Percentiles rank a stretch among this genome's conserved stretches.
Conservation (phyloP, 495 filamentous ascomycete genomes). For the Chaetomium fimeti region DNA sequence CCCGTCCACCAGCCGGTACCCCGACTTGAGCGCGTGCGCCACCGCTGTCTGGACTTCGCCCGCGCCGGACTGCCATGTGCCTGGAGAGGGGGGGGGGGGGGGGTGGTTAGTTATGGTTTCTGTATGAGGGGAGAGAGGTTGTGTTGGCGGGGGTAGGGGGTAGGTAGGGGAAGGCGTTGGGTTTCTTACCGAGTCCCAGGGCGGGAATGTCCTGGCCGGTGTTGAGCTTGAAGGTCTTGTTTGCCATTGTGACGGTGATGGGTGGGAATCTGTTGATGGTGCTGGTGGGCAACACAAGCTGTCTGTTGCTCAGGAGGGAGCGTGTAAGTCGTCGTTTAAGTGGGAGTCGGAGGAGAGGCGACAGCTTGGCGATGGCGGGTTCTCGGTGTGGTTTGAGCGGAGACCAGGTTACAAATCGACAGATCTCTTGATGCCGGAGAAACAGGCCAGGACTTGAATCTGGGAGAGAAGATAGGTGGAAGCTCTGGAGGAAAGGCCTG, state of each 20-base stretch:
- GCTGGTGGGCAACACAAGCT: neutral
- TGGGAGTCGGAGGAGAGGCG: neutral
- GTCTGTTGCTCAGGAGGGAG: neutral
- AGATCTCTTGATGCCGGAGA: neutral
- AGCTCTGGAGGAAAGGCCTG: neutral
- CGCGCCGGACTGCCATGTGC: constrained; percentile 72
- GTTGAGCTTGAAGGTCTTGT: constrained; percentile 66
- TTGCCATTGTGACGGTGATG: constrained; percentile 41
- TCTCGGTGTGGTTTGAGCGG: neutral
- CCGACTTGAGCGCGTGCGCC: constrained; percentile 55
- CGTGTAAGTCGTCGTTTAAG: constrained; percentile 6
- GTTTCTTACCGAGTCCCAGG: constrained; percentile 61
- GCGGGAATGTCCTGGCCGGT: constrained; percentile 74
- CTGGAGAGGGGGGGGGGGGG: constrained; percentile 31
- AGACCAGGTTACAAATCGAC: constrained; percentile 11
- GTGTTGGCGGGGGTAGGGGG: constrained; percentile 21
- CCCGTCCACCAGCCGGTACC: constrained; percentile 64
- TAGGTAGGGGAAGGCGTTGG: no score
- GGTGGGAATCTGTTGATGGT: neutral
- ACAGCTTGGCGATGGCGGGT: constrained; percentile 10
- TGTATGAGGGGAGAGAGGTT: no score
- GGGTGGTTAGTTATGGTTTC: neutral
- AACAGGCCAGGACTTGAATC: neutral
- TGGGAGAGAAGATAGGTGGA: constrained; percentile 15
- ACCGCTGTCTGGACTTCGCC: constrained; percentile 60